phyloP scores from a whole-genome alignment of 768 basidiomycete species.

The Brasilioporus rufonigricans region DNA sequence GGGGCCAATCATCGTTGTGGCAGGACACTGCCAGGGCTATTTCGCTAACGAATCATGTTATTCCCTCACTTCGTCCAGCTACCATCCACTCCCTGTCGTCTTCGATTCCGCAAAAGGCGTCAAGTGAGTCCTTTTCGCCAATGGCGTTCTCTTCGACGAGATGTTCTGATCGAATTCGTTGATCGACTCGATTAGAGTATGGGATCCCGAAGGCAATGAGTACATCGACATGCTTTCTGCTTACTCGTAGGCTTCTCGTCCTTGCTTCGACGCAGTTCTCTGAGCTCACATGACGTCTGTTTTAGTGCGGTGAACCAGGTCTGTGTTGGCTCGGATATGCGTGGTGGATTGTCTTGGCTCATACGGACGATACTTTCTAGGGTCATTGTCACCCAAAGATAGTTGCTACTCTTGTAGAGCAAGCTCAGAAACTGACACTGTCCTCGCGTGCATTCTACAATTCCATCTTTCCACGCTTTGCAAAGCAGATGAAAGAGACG shows the following conservation, averaged over 20 bases:
- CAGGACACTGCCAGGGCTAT: slow-evolving; percentile 16
- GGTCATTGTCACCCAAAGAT: slow-evolving; percentile 94
- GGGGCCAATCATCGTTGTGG: slow-evolving; percentile 19
- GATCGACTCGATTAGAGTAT: slow-evolving; percentile 50
- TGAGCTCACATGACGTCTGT: slow-evolving; percentile 2
- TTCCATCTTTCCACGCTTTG: slow-evolving; percentile 86
- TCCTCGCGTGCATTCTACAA: slow-evolving; percentile 98
- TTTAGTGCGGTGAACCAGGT: slow-evolving; percentile 85
- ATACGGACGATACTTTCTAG: no score
- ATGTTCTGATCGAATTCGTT: not conserved
- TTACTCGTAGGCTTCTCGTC: slow-evolving; percentile 74
- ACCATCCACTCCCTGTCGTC: slow-evolving; percentile 93
- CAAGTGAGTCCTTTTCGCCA: slow-evolving; percentile 62
- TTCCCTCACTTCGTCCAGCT: slow-evolving; percentile 61
- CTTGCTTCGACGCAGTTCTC: not conserved
- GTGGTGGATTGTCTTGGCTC: no score
- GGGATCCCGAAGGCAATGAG: slow-evolving; percentile 93
- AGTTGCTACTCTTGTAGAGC: slow-evolving; percentile 73
- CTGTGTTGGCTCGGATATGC: slow-evolving; percentile 26
- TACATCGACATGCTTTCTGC: slow-evolving; percentile 99
- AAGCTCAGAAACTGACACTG: slow-evolving; percentile 88
- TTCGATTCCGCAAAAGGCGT: slow-evolving; percentile 90
- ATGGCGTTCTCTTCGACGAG: slow-evolving; percentile 7
- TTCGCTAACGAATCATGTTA: slow-evolving; percentile 32
- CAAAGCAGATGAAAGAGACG: slow-evolving; percentile 75